These are phyloP conservation scores for Xerocomellus dryophilus DNA, from an alignment of 768 basidiomycete species.

Conservation along the genomic window DNA sequence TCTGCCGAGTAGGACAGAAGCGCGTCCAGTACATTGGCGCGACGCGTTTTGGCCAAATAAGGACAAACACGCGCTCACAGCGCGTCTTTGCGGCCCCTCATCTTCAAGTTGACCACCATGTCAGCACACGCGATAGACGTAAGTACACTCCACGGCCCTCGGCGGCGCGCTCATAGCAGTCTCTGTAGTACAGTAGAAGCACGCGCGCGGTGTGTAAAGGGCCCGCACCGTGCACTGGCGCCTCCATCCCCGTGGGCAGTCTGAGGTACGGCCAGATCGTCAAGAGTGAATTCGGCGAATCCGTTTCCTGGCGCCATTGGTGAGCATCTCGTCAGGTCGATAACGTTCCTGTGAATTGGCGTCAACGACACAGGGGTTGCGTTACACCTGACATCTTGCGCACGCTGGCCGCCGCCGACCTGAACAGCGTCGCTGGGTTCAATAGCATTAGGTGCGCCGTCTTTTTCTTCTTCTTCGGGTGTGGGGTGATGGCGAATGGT, in stretches of 20 bases:
- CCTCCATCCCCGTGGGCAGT: slow-evolving; percentile 49
- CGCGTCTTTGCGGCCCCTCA: background rate
- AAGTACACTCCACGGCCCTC: background rate
- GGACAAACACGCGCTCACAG: slow-evolving; percentile 12
- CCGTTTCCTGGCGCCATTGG: slow-evolving; percentile 78
- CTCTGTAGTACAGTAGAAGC: slow-evolving; percentile 68
- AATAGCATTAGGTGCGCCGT: slow-evolving; percentile 44
- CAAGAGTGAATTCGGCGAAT: slow-evolving; percentile 50
- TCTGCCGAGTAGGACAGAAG: background rate
- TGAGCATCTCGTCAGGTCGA: slow-evolving; percentile 31
- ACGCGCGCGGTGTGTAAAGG: slow-evolving; percentile 68
- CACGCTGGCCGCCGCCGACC: slow-evolving; percentile 42
- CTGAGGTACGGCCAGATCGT: slow-evolving; percentile 63
- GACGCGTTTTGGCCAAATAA: slow-evolving; percentile 25
- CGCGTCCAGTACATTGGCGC: slow-evolving; percentile 13
- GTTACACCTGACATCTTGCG: slow-evolving; percentile 58
- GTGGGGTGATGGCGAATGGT: background rate
- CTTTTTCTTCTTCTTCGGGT: background rate
- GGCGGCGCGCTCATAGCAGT: slow-evolving; percentile 6
- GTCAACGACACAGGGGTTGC: slow-evolving; percentile 54
- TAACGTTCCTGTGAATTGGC: slow-evolving; percentile 8
- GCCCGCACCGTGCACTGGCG: slow-evolving; percentile 54
- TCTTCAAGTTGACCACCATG: slow-evolving; percentile 4
- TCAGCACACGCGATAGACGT: slow-evolving; percentile 33
- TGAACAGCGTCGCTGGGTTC: slow-evolving; percentile 51